These are phyloP conservation scores for Cyathus striatus DNA, from an alignment of 768 basidiomycete species.

Conservation along the genomic window DNA sequence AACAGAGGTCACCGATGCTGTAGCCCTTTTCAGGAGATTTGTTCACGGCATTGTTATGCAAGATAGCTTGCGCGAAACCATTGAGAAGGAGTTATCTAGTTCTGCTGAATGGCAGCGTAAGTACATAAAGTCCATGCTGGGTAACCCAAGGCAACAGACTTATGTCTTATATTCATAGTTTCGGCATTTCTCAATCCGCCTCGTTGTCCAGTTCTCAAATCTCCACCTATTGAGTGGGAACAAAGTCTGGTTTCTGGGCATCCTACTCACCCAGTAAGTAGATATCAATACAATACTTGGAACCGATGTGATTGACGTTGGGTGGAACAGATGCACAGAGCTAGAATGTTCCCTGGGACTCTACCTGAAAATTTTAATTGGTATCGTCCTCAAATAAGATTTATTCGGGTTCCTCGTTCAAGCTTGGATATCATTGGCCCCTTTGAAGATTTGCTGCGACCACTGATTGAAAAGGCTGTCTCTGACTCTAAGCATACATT, in stretches of 20 bases:
- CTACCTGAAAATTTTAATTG: constrained; percentile 37
- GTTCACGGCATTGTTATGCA: constrained; percentile 28
- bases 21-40: constrained; percentile 37
- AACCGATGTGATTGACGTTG: neutral
- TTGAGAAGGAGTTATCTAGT: constrained; percentile 37
- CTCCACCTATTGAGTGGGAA: constrained; percentile 47
- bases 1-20: constrained; percentile 23
- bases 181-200: constrained; percentile 35
- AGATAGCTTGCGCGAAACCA: constrained; percentile 22
- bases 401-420: constrained; percentile 34
- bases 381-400: constrained; percentile 47
- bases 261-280: constrained; percentile 50
- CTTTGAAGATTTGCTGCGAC: constrained; percentile 31
- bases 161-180: constrained; percentile 21
- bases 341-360: constrained; percentile 33
- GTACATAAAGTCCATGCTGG: constrained; percentile 6
- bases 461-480: constrained; percentile 27
- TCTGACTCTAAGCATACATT: constrained; percentile 18
- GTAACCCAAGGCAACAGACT: too few species aligned
- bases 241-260: constrained; percentile 56
- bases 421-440: constrained; percentile 35
- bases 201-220: constrained; percentile 32
- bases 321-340: constrained; percentile 49
- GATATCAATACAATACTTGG: neutral
- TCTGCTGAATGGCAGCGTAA: constrained; percentile 40